Evolutionary conservation across 176 grass and related monocot genomes (phyloP).

Genomic region (Cenchrus fungigraminus): DNA sequence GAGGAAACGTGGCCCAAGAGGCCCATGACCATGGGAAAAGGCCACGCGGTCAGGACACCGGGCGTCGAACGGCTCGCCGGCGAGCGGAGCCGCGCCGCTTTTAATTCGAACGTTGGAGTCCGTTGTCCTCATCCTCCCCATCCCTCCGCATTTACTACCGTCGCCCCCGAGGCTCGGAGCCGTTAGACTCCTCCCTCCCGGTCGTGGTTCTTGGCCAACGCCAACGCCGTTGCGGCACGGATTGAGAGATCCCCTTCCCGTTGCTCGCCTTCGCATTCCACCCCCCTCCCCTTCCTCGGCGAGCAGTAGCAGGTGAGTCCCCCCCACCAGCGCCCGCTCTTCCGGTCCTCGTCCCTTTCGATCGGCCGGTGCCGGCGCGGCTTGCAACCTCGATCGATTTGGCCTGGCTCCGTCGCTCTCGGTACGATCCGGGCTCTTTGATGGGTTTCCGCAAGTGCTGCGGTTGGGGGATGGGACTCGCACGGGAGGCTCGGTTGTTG

Average conservation of each 20-base stretch:
- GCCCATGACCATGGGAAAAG: constrained; percentile 30
- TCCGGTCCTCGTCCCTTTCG: not conserved
- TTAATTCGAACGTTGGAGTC: constrained; percentile 56
- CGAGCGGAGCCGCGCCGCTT: constrained; percentile 24
- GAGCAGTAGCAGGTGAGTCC: not conserved
- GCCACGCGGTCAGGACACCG: not conserved
- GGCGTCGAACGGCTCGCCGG: not conserved
- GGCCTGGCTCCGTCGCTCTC: not conserved
- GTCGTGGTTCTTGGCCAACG: not conserved
- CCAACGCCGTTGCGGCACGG: not conserved
- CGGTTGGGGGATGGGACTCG: constrained; percentile 7
- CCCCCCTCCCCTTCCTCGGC: not conserved
- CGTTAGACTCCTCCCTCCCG: not conserved
- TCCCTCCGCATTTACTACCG: constrained; percentile 31
- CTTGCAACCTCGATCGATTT: not conserved
- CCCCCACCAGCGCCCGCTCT: not conserved
- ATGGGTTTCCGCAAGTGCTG: not conserved
- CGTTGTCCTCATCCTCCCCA: too few species aligned
- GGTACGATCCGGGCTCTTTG: constrained; percentile 18
- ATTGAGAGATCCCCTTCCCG: not conserved
- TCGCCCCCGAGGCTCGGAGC: not conserved
- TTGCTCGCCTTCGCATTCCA: not conserved
- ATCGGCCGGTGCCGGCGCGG: not conserved
- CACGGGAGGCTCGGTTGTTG: not conserved
- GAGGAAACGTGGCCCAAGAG: not conserved